phyloP scores from a whole-genome alignment of 345 rosid species.

The Angophora floribunda region DNA sequence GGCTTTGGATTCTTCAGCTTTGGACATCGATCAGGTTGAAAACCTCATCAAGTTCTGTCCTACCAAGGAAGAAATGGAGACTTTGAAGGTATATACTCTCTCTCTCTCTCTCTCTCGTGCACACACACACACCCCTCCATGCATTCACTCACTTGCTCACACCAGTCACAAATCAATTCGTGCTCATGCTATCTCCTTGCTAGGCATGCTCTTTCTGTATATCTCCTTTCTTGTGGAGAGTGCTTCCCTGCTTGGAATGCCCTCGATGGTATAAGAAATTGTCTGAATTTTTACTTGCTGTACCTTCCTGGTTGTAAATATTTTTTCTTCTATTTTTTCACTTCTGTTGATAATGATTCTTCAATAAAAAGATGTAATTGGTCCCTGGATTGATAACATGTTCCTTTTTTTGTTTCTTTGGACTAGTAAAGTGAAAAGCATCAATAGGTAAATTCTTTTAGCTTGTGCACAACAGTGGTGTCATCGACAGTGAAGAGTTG shows the following conservation, averaged over 20 bases:
- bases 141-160: neutral
- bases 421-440: neutral
- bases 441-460: neutral
- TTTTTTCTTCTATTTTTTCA: neutral
- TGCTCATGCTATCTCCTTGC: neutral
- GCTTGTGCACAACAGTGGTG: neutral
- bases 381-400: neutral
- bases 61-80: conserved; percentile 94
- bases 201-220: neutral
- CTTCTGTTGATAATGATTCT: neutral
- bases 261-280: neutral
- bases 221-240: neutral
- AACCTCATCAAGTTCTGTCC: conserved; percentile 98
- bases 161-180: neutral
- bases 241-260: neutral
- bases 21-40: conserved; percentile 97
- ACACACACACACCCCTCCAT: neutral
- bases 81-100: conserved; percentile 44
- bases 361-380: neutral
- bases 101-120: neutral
- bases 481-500: neutral
- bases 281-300: neutral
- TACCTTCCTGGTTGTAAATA: neutral
- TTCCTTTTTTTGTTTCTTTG: neutral
- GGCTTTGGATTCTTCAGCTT: conserved; percentile 78